Conservation (phyloP, 2,329 filamentous ascomycete genomes). For the Scolecobasidium constrictum region DNA sequence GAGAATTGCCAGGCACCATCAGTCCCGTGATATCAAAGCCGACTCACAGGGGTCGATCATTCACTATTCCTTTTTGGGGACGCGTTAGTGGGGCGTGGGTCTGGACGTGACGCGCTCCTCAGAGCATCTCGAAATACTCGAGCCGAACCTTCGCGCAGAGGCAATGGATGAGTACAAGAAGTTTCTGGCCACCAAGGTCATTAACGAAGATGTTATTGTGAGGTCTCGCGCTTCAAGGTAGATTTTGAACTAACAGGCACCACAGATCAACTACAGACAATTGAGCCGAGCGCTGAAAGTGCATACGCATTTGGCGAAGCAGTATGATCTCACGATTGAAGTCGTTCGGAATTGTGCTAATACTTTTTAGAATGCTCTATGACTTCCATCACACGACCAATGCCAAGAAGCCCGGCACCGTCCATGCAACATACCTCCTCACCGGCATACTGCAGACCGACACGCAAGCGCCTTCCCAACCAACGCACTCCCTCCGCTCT, state of each 20-base stretch:
- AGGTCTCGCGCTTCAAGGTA: conserved; percentile 17
- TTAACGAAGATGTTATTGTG: conserved; percentile 66
- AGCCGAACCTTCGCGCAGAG: background rate
- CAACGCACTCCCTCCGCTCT: conserved; percentile 27
- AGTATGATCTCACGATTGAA: conserved; percentile 42
- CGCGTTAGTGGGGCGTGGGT: background rate
- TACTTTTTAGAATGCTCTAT: conserved; percentile 58
- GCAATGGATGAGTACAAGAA: conserved; percentile 50
- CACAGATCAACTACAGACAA: conserved; percentile 77
- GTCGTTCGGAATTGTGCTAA: too few species aligned
- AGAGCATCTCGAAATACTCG: too few species aligned
- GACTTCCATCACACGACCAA: conserved; percentile 77
- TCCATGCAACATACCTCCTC: conserved; percentile 90
- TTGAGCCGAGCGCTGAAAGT: conserved; percentile 74
- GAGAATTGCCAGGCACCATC: too few species aligned
- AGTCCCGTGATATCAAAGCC: background rate
- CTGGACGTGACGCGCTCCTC: background rate
- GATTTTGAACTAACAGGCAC: conserved; percentile 12
- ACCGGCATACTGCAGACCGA: conserved; percentile 51
- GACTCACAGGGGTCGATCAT: background rate
- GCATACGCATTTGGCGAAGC: conserved; percentile 79
- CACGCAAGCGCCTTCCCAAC: conserved; percentile 12
- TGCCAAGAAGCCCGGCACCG: conserved; percentile 55
- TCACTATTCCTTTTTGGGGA: background rate
- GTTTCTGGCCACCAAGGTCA: conserved; percentile 63